Conservation (phyloP, 345 rosid genomes). For the Brassica carinata region DNA sequence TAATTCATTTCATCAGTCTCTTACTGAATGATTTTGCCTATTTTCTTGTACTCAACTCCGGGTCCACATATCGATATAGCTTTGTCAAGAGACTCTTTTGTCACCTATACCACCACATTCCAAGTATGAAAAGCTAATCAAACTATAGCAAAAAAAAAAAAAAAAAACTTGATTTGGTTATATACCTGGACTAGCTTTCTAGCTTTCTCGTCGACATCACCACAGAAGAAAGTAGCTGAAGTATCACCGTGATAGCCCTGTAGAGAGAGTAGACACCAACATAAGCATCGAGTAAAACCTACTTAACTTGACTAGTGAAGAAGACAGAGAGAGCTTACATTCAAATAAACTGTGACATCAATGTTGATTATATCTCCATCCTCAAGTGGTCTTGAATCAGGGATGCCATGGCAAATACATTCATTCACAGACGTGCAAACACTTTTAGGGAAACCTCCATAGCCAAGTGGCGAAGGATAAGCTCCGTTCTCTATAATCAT, state of each 20-base stretch:
- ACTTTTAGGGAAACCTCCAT: constrained; percentile 97
- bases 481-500: constrained; percentile 95
- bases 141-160: constrained; percentile 6
- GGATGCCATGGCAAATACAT: constrained; percentile 97
- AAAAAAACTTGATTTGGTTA: background rate
- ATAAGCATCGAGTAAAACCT: background rate
- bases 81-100: constrained; percentile 77
- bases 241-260: constrained; percentile 96
- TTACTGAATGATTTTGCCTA: constrained; percentile 90
- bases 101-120: constrained; percentile 57
- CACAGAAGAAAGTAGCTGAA: constrained; percentile 90
- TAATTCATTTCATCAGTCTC: constrained; percentile 13
- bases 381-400: constrained; percentile 87
- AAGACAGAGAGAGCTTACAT: constrained; percentile 49
- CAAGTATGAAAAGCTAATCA: constrained; percentile 4
- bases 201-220: constrained; percentile 77
- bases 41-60: constrained; percentile 75
- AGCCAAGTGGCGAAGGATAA: constrained; percentile 96
- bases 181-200: constrained; percentile 69
- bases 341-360: constrained; percentile 74
- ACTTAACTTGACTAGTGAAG: background rate
- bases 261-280: background rate
- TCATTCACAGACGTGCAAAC: constrained; percentile 97
- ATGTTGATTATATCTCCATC: constrained; percentile 67
- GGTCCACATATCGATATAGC: constrained; percentile 89